Base-by-base conservation (phyloP, 179 eudicot genomes). In the Pouteria campechiana region DNA sequence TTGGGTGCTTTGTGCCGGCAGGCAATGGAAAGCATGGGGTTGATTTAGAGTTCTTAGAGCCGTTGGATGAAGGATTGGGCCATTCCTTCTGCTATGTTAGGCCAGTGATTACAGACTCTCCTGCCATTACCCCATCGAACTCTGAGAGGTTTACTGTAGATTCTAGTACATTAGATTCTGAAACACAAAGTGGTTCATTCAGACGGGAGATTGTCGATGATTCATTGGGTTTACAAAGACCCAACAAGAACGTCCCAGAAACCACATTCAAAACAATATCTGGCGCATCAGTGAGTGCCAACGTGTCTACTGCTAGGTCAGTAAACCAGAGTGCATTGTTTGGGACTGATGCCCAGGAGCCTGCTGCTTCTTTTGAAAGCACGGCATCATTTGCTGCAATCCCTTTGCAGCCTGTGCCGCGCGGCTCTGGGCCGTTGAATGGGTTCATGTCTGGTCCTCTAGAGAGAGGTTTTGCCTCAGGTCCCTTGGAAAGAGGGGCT, bases 41-140 rank as follows among this genome's bases (percentile, higher is more conserved):
- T 43, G 48, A 43, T 11, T n/a, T 27, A 9, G 21, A 29, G 0
- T 44, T 14, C 37, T 29, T 43, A 29, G 56, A 50, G 10, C 56
- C 56, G 0, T 15, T 51, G 4, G 56, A 51, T 11, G 56, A 51
- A n/a, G n/a, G n/a, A 11, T 33, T 51, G 30, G 56, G 56, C 32
- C 56, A 51, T 38, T 51, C 56, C 30, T 51, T 51, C 10, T 51
- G 56, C 21, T 51, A 51, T 25, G 56, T 51, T 29, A 14, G 56
- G 19, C 36, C 56, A 8, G 19, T 28, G 25, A 17, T 28, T 1
- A 7, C 20, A 17, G 35, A 21, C 6, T 31, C 56, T 39, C 46
- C 37, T 18, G 18, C 56, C n/a, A n/a, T n/a, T n/a, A n/a, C n/a
- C 4, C 56, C 56, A 3, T 28, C 27, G 7, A 31, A 28, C 38